Evolutionary conservation across 2,329 filamentous ascomycete genomes (phyloP).

Genomic region (Graphium sp.): DNA sequence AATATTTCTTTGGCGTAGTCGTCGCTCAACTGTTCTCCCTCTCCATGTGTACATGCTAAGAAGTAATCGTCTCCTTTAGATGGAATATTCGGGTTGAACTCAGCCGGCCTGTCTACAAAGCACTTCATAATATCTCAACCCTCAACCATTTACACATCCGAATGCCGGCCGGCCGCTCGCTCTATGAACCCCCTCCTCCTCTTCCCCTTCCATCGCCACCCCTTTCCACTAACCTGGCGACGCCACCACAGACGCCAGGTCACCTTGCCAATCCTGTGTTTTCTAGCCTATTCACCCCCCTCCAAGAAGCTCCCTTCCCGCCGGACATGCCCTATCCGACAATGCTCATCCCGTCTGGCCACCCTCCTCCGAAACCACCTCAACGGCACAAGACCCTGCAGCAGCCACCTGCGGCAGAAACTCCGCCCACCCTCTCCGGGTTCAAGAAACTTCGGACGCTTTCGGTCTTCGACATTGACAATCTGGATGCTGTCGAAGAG

Average conservation of each 20-base stretch:
- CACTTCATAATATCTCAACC: constrained; percentile 33
- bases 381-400: constrained; percentile 16
- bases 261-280: constrained; percentile 1
- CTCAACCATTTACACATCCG: constrained; percentile 39
- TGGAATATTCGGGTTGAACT: constrained; percentile 51
- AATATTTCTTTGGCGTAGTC: not conserved
- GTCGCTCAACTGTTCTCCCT: too few species aligned
- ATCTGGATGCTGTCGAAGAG: constrained; percentile 35
- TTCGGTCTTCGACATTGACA: constrained; percentile 42
- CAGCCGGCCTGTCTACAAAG: constrained; percentile 37
- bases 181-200: constrained; percentile 31
- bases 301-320: constrained; percentile 1
- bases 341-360: constrained; percentile 5
- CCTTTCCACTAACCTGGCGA: not conserved
- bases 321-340: constrained; percentile 9
- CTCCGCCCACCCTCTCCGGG: constrained; percentile 35
- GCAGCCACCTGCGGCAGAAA: constrained; percentile 13
- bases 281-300: not conserved
- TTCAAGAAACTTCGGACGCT: constrained; percentile 38
- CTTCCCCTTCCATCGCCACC: constrained; percentile 15
- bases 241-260: constrained; percentile 1
- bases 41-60: not conserved
- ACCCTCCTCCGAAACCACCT: constrained; percentile 13
- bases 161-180: constrained; percentile 38
- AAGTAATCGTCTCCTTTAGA: constrained; percentile 13